Evolutionary conservation across 2,329 filamentous ascomycete species (phyloP).

Genomic region (Monosporascus sp.): DNA sequence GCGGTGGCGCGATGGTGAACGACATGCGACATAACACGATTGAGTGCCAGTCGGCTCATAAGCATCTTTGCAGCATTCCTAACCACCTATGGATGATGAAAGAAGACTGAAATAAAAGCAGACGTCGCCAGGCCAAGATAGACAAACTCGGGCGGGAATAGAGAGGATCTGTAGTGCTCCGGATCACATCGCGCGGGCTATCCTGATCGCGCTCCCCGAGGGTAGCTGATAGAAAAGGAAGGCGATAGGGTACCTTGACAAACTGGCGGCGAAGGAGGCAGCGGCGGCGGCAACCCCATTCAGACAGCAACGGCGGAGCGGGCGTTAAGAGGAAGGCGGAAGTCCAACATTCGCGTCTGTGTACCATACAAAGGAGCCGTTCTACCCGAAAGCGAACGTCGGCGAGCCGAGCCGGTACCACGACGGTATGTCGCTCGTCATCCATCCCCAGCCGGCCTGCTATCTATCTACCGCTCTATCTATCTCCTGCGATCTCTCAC

Average conservation of each 20-base stretch:
- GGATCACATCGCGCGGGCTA: not conserved
- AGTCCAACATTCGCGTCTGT: slow-evolving; percentile 6
- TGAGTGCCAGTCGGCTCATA: no score
- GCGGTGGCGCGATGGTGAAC: no score
- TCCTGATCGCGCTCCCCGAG: slow-evolving; percentile 1
- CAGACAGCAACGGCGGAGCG: not conserved
- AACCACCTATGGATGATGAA: no score
- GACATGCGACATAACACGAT: no score
- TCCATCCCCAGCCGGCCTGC: not conserved
- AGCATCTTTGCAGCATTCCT: no score
- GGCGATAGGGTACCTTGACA: not conserved
- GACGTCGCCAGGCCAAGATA: not conserved
- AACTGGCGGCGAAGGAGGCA: not conserved
- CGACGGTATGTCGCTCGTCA: slow-evolving; percentile 1
- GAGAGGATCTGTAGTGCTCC: not conserved
- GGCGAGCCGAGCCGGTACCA: slow-evolving; percentile 7
- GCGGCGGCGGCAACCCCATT: not conserved
- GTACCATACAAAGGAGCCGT: slow-evolving; percentile 9
- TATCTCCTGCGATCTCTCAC: no score
- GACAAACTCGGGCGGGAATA: not conserved
- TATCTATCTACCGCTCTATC: not conserved
- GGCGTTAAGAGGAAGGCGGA: slow-evolving; percentile 7
- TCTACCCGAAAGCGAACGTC: slow-evolving; percentile 8
- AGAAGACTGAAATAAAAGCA: no score
- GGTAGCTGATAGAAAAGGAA: not conserved